Evolutionary conservation across 257 asterid genomes (phyloP).

Genomic region (Solanum pimpinellifolium): DNA sequence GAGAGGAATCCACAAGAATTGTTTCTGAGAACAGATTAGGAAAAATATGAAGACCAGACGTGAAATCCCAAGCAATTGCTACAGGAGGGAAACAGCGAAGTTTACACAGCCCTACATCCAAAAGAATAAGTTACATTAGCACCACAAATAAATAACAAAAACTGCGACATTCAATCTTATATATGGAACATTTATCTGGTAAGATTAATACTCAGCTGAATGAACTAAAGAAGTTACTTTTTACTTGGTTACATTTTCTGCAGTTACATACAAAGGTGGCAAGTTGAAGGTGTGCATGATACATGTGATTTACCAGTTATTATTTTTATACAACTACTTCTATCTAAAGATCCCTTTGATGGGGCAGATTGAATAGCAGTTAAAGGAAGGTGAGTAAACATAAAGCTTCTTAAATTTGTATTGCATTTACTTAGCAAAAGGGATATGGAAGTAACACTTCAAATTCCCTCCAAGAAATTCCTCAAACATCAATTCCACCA

Average conservation of each 20-base stretch:
- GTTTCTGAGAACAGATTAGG: conserved; percentile 81
- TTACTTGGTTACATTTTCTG: neutral
- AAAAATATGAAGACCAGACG: conserved; percentile 84
- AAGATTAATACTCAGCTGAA: neutral
- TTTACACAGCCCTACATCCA: conserved; percentile 69
- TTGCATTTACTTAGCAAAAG: neutral
- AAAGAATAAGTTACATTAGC: conserved; percentile 13
- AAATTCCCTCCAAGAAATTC: neutral
- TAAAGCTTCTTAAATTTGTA: neutral
- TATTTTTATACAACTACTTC: neutral
- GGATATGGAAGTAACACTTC: neutral
- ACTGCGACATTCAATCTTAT: neutral
- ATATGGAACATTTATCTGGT: neutral
- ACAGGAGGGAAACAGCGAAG: conserved; percentile 97
- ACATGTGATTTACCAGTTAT: neutral
- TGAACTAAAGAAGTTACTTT: neutral
- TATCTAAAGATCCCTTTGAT: neutral
- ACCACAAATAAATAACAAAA: neutral
- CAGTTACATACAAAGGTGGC: neutral
- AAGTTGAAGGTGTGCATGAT: neutral
- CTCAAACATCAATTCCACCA: neutral
- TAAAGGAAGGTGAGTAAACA: neutral
- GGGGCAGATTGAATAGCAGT: neutral
- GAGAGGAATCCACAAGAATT: conserved; percentile 87
- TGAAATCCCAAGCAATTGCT: conserved; percentile 92